Percentiles rank a stretch among this genome's conserved stretches.
These are phyloP conservation scores for Fraxinus angustifolia DNA, from an alignment of 305 asterid species.

Conservation along the genomic window DNA sequence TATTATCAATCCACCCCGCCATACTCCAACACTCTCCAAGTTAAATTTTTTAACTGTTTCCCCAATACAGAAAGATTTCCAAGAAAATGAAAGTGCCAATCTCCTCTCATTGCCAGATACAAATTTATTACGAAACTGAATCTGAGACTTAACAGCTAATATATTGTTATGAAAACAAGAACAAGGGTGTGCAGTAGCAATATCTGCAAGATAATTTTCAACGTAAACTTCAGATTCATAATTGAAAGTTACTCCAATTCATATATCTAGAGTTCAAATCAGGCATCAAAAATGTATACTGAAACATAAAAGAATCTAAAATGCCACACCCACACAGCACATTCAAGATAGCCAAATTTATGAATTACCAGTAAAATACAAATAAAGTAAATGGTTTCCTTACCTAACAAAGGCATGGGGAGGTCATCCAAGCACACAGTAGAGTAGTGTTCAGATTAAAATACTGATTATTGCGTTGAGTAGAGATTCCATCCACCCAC, in stretches of 20 bases:
- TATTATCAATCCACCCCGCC: slow-evolving; percentile 49
- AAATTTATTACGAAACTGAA: slow-evolving; percentile 28
- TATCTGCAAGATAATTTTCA: slow-evolving; percentile 58
- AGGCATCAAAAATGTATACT: neutral
- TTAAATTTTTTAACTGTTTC: slow-evolving; percentile 30
- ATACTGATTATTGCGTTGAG: neutral
- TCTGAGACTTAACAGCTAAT: slow-evolving; percentile 43
- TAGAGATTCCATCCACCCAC: slow-evolving; percentile 1
- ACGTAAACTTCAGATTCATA: neutral
- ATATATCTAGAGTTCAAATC: neutral
- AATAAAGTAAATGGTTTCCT: neutral
- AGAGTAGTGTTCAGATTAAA: neutral
- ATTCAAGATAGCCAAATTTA: neutral
- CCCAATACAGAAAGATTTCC: slow-evolving; percentile 37
- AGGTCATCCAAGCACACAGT: slow-evolving; percentile 29
- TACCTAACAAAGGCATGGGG: slow-evolving; percentile 55
- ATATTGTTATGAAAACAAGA: slow-evolving; percentile 55
- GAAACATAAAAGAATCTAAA: neutral
- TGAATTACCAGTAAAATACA: neutral
- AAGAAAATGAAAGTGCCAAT: slow-evolving; percentile 31
- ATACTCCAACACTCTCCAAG: slow-evolving; percentile 30
- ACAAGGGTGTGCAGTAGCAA: slow-evolving; percentile 70
- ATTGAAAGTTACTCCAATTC: neutral
- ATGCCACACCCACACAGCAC: neutral
- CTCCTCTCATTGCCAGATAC: slow-evolving; percentile 43